Percentiles rank a stretch among this genome's conserved stretches.
Conservation (phyloP, 495 filamentous ascomycete genomes). For the Talaromyces stipitatus region DNA sequence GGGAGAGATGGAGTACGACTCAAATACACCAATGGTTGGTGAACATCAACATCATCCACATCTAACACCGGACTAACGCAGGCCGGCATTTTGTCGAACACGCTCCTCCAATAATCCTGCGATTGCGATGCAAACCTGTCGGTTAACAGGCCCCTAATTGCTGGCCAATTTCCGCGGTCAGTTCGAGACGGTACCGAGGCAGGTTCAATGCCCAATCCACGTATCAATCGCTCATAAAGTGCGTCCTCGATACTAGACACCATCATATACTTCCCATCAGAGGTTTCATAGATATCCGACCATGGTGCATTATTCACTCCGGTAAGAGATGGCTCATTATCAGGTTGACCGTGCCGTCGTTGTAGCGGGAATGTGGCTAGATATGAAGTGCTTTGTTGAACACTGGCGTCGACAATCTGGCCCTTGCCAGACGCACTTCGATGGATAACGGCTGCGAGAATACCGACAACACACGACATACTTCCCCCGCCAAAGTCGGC, state of each 20-base stretch:
- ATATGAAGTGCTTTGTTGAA: conserved; percentile 3
- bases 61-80: conserved; percentile 6
- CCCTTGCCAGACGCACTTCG: conserved; percentile 1
- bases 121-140: not conserved
- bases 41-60: not conserved
- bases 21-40: conserved; percentile 1
- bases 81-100: not conserved
- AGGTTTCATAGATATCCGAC: not conserved
- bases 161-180: conserved; percentile 1
- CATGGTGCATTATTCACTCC: not conserved
- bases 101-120: not conserved
- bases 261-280: conserved; percentile 6
- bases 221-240: conserved; percentile 2
- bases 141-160: not conserved
- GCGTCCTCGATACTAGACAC: conserved; percentile 1
- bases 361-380: not conserved
- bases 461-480: conserved; percentile 2
- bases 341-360: conserved; percentile 1
- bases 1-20: conserved; percentile 4
- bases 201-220: not conserved
- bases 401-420: conserved; percentile 6
- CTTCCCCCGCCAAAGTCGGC: conserved; percentile 5
- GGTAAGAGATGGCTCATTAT: not conserved
- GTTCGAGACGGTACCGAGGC: not conserved
- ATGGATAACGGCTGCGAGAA: conserved; percentile 1